These are phyloP conservation scores for Alternaria postmessia DNA, from an alignment of 2,329 filamentous ascomycete genomes.

Conservation along the genomic window DNA sequence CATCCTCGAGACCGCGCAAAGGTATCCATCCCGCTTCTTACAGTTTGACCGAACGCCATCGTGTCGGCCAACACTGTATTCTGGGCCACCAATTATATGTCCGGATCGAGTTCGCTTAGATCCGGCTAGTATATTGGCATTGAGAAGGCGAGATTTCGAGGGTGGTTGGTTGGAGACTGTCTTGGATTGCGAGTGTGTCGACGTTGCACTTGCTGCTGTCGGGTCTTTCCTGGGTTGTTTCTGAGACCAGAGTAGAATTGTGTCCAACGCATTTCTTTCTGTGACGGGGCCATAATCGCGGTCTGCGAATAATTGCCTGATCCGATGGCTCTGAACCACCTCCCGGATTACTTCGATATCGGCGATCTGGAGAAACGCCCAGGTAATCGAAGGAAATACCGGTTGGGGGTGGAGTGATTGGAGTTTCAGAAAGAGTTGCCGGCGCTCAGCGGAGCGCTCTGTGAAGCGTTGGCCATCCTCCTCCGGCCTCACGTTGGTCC, in stretches of 20 bases:
- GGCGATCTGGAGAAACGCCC: constrained; percentile 18
- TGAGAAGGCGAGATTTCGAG: constrained; percentile 8
- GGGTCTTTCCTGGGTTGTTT: constrained; percentile 1
- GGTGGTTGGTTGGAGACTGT: constrained; percentile 5
- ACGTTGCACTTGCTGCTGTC: constrained; percentile 9
- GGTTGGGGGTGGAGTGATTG: not conserved
- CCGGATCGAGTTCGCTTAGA: constrained; percentile 17
- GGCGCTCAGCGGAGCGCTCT: too few relatives aligned
- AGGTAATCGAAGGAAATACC: constrained; percentile 5
- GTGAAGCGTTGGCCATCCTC: not conserved
- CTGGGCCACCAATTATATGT: constrained; percentile 8
- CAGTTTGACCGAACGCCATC: constrained; percentile 16
- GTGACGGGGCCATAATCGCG: not conserved
- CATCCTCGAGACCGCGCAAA: constrained; percentile 25
- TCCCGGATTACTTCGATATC: constrained; percentile 7
- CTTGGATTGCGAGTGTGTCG: constrained; percentile 3
- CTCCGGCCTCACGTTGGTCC: not conserved
- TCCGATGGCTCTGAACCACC: not conserved
- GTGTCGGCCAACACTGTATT: constrained; percentile 15
- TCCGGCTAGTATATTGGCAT: not conserved
- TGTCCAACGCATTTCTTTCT: constrained; percentile 1
- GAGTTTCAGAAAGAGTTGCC: too few relatives aligned
- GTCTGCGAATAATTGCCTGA: not conserved
- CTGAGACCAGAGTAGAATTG: not conserved
- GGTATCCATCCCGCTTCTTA: constrained; percentile 22